These are phyloP conservation scores for Russula vinacea DNA, from an alignment of 768 basidiomycete species.

Conservation along the genomic window DNA sequence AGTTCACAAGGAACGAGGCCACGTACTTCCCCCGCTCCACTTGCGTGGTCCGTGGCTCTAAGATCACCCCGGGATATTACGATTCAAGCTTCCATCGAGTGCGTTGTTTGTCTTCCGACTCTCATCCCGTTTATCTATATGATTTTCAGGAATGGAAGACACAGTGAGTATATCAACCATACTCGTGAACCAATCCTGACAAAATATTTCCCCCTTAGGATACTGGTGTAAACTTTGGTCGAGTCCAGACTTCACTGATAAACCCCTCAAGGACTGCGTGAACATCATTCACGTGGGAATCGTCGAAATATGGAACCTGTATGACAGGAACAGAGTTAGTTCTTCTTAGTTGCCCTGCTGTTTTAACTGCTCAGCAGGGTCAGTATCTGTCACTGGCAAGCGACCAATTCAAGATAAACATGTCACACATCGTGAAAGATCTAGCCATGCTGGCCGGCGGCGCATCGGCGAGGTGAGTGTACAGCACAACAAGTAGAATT, in stretches of 20 bases:
- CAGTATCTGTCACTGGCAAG: slow-evolving; percentile 4
- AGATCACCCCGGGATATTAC: too few species aligned
- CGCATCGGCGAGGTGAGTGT: background rate
- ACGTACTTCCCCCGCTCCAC: too few species aligned
- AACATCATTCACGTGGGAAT: background rate
- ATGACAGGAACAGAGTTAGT: background rate
- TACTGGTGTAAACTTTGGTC: slow-evolving; percentile 15
- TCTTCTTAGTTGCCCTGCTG: background rate
- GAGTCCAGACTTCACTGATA: background rate
- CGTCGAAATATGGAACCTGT: slow-evolving; percentile 12
- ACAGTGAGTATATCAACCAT: background rate
- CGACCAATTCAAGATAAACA: background rate
- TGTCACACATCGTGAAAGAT: slow-evolving; percentile 16
- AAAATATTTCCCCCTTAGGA: background rate
- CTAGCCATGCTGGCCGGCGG: background rate
- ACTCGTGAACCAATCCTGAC: background rate
- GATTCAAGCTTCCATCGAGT: slow-evolving; percentile 14
- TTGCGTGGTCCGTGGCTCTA: too few species aligned
- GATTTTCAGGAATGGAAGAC: background rate
- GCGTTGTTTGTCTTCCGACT: background rate
- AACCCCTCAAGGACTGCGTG: background rate
- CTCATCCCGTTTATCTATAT: background rate
- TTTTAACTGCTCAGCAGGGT: background rate
- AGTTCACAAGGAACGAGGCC: too few species aligned
- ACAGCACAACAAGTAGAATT: too few species aligned